phyloP scores from a whole-genome alignment of 495 filamentous ascomycete species.

The Penicillium cataractarum region DNA sequence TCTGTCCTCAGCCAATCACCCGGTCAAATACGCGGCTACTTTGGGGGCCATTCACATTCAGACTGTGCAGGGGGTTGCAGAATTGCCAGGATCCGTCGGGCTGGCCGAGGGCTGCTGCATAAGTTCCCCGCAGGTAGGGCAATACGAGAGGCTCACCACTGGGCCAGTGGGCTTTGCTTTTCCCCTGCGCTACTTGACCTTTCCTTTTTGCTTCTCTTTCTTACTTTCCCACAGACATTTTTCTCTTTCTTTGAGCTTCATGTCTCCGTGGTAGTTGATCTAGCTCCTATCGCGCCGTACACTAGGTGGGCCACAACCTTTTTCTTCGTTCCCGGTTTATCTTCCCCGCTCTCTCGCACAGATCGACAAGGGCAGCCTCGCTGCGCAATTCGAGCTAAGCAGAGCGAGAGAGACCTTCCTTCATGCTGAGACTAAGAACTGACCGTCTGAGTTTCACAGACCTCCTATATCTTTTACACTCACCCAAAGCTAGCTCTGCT shows the following conservation, averaged over 20 bases:
- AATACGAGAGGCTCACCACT: conserved; percentile 2
- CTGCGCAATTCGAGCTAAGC: background rate
- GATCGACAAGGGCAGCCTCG: conserved; percentile 12
- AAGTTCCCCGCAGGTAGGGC: conserved; percentile 4
- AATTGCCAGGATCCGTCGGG: background rate
- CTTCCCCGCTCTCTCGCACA: conserved; percentile 14
- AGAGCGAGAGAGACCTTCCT: background rate
- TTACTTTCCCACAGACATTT: conserved; percentile 1
- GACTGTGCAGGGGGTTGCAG: conserved; percentile 1
- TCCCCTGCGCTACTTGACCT: conserved; percentile 2
- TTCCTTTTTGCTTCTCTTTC: background rate
- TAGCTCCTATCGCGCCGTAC: background rate
- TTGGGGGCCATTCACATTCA: conserved; percentile 2
- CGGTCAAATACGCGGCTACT: background rate
- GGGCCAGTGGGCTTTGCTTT: background rate
- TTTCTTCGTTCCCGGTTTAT: background rate
- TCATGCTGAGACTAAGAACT: no score
- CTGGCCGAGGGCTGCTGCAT: conserved; percentile 4
- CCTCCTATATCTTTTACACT: background rate
- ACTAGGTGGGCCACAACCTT: background rate
- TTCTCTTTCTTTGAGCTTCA: background rate
- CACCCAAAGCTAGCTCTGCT: background rate
- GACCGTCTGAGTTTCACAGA: background rate
- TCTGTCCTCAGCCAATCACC: conserved; percentile 11
- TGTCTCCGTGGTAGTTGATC: background rate